phyloP scores from a whole-genome alignment of 257 asterid species.

The Nemophila menziesii region DNA sequence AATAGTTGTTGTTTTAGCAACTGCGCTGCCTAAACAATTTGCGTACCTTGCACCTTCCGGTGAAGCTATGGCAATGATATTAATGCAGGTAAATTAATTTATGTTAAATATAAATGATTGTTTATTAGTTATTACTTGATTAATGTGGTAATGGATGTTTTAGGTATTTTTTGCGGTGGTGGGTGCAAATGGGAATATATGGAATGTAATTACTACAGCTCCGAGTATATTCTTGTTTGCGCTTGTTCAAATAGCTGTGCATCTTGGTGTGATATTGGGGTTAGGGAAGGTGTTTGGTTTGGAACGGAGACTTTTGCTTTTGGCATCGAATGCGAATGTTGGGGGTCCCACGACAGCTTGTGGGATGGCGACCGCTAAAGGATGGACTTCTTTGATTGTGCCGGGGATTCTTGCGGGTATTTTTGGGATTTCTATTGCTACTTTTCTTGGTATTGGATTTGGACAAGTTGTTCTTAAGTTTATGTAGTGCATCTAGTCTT shows the following conservation, averaged over 20 bases:
- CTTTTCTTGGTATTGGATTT: conserved; percentile 79
- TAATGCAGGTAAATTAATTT: conserved; percentile 61
- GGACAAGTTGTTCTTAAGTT: conserved; percentile 51
- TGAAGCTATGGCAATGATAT: conserved; percentile 79
- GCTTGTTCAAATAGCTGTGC: conserved; percentile 59
- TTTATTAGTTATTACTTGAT: background rate
- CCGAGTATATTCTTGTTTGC: conserved; percentile 75
- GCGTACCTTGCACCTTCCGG: conserved; percentile 83
- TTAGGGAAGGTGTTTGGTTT: conserved; percentile 56
- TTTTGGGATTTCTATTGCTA: conserved; percentile 72
- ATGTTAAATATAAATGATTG: background rate
- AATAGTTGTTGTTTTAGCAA: conserved; percentile 64
- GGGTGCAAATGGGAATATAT: conserved; percentile 81
- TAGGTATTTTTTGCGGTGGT: conserved; percentile 71
- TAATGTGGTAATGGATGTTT: background rate
- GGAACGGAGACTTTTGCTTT: conserved; percentile 60
- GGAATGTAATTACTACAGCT: conserved; percentile 53
- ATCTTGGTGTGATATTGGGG: conserved; percentile 70
- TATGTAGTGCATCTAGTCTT: too few relatives aligned
- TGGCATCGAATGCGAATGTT: conserved; percentile 94
- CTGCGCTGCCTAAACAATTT: conserved; percentile 58
- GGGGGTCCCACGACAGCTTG: conserved; percentile 96
- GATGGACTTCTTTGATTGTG: conserved; percentile 69
- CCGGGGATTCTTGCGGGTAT: conserved; percentile 93
- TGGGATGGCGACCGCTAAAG: conserved; percentile 97